Conservation (phyloP, 1,284 basidiomycete genomes). For the Schizophyllum commune region DNA sequence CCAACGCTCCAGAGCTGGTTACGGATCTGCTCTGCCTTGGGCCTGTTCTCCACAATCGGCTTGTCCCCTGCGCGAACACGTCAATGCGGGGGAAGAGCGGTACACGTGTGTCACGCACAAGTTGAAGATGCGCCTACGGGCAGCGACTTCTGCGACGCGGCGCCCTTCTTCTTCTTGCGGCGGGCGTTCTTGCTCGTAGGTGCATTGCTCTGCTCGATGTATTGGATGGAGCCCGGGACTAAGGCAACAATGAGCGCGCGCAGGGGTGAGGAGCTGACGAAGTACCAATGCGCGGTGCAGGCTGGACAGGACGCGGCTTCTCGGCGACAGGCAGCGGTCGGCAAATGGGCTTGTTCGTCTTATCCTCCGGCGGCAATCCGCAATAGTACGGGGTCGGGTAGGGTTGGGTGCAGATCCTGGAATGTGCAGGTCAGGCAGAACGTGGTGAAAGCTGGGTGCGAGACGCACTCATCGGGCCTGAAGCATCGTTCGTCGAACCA, state of each 20-base stretch:
- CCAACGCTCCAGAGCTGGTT: not conserved
- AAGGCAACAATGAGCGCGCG: not conserved
- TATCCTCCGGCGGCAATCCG: conserved; percentile 42
- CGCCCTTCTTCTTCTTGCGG: not conserved
- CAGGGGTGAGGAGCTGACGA: not conserved
- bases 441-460: conserved; percentile 7
- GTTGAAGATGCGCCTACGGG: not conserved
- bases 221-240: no score
- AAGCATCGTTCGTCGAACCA: conserved; percentile 46
- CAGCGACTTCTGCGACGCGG: not conserved
- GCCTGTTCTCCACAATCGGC: not conserved
- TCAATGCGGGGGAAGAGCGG: not conserved
- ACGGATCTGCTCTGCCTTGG: not conserved
- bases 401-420: conserved; percentile 34
- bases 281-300: no score
- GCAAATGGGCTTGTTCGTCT: conserved; percentile 47
- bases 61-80: not conserved
- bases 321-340: conserved; percentile 42
- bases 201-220: no score
- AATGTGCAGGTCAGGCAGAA: not conserved
- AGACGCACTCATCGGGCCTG: conserved; percentile 30
- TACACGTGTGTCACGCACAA: not conserved
- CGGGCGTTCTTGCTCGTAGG: not conserved
- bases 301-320: conserved; percentile 20
- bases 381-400: conserved; percentile 54